phyloP scores from a whole-genome alignment of 352 stramenopile species.

The Phytophthora rubi region DNA sequence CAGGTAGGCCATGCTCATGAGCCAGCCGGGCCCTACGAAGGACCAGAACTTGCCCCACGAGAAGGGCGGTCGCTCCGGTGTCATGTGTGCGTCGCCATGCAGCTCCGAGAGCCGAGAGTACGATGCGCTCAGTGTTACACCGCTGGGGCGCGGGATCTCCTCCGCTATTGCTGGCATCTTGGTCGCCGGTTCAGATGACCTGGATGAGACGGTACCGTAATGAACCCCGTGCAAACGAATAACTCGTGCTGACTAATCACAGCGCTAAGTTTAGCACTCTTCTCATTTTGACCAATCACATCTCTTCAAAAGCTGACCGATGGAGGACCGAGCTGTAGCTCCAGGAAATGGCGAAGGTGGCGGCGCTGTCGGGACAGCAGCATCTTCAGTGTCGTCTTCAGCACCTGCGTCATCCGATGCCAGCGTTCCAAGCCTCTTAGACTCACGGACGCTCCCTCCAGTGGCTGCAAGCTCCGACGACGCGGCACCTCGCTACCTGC shows the following conservation, averaged over 20 bases:
- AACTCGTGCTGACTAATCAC: slow-evolving; percentile 9
- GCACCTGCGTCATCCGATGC: slow-evolving; percentile 1
- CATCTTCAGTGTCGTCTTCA: neutral
- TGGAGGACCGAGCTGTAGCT: slow-evolving; percentile 19
- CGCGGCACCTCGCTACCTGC: slow-evolving; percentile 44
- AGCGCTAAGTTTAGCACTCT: neutral
- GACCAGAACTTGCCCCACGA: slow-evolving; percentile 68
- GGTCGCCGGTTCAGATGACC: slow-evolving; percentile 7
- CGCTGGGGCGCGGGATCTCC: slow-evolving; percentile 22
- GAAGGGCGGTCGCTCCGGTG: slow-evolving; percentile 37
- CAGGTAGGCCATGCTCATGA: slow-evolving; percentile 72
- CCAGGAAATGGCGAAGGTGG: neutral
- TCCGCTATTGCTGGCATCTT: slow-evolving; percentile 21
- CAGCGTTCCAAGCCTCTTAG: slow-evolving; percentile 48
- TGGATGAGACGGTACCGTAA: slow-evolving; percentile 18
- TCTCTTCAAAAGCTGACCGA: neutral
- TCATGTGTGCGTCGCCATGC: slow-evolving; percentile 10
- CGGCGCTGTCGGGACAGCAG: neutral
- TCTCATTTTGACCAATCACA: slow-evolving; percentile 22
- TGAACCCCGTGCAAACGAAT: neutral
- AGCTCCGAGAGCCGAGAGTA: slow-evolving; percentile 31
- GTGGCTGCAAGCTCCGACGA: slow-evolving; percentile 10
- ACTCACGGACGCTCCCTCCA: slow-evolving; percentile 45
- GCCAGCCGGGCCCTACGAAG: slow-evolving; percentile 50
- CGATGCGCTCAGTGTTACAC: slow-evolving; percentile 23